Evolutionary conservation across 179 eudicot genomes (phyloP).

Genomic region (Pouteria campechiana): DNA sequence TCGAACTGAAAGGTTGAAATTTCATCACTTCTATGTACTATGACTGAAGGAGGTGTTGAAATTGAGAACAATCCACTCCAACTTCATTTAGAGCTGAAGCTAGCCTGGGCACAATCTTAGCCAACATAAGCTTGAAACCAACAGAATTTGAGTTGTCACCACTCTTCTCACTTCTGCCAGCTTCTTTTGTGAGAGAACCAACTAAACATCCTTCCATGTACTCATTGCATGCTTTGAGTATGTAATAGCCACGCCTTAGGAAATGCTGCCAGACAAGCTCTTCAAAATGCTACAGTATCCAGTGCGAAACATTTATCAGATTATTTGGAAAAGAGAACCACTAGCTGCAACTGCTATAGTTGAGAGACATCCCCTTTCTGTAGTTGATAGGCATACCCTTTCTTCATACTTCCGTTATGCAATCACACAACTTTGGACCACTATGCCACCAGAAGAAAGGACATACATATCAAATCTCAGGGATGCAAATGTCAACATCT

Average conservation of each 20-base stretch:
- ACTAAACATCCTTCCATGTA: constrained; percentile 90
- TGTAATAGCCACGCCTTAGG: constrained; percentile 59
- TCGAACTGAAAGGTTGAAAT: too few relatives aligned
- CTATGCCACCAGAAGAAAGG: too few relatives aligned
- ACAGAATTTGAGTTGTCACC: constrained; percentile 66
- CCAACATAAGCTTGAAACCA: constrained; percentile 95
- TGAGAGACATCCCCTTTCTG: too few relatives aligned
- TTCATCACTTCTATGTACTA: too few relatives aligned
- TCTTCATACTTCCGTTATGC: too few relatives aligned
- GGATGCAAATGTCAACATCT: too few relatives aligned
- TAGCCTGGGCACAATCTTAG: constrained; percentile 79
- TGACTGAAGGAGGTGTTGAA: constrained; percentile 43
- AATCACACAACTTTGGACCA: too few relatives aligned
- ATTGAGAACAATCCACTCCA: constrained; percentile 69
- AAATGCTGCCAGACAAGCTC: constrained; percentile 68
- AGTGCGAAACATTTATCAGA: too few relatives aligned
- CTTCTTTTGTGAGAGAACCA: constrained; percentile 73
- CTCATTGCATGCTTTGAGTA: constrained; percentile 90
- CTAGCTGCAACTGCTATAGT: too few relatives aligned
- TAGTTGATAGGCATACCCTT: too few relatives aligned
- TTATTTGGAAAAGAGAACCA: too few relatives aligned
- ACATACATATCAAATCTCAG: too few relatives aligned
- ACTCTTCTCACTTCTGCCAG: constrained; percentile 42
- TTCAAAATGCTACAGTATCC: constrained; percentile 84
- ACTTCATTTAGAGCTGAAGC: constrained; percentile 35